Evolutionary conservation across 495 filamentous ascomycete species (phyloP), one percentile per base, ranked within the genome.

Genomic region (Neurospora sp.): DNA sequence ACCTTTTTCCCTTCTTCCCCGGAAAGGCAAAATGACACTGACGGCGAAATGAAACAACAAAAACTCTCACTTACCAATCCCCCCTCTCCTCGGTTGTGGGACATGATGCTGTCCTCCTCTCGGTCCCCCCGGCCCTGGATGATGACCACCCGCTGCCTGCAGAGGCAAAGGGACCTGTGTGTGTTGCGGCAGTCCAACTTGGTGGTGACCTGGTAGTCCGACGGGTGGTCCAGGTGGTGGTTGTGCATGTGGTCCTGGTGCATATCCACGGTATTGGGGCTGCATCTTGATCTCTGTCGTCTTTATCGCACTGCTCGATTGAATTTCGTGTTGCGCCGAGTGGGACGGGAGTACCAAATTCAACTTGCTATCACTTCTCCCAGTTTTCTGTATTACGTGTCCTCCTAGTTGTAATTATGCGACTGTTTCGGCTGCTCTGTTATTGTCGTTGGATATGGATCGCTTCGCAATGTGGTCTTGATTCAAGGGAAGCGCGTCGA

Each of bases 211-310:
- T 14, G 53, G 53, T 61, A 22, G 22, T 31, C 27, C 27, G 27
- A 31, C 27, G 27, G 40, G 40, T 12, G 40, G 10, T 41, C 27
- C 27, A 31, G 40, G 40, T 42, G 10, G 10, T 12, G 16, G 40
- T 12, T 42, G 40, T 37, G 35, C 31, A 35, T 35, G 45, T 53
- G 45, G 45, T 53, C 45, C 45, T 75, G 80, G 81, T 72, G 80
- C 80, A 77, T 85, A 85, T 68, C 81, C 77, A 61, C 84, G 84
- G 77, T 82, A 86, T 73, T 83, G 78, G 68, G 79, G 75, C 79
- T 86, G 84, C 84, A 86, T 86, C 76, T 14, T 16, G 27, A 27
- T 27, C 27, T 27, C 27, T 27, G n/a, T n/a, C n/a, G n/a, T n/a
- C n/a, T n/a, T n/a, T n/a, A n/a, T n/a, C 2, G 27, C 2, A 27